Base-by-base conservation (phyloP, 768 basidiomycete genomes). In the Stropharia rugosoannulata region DNA sequence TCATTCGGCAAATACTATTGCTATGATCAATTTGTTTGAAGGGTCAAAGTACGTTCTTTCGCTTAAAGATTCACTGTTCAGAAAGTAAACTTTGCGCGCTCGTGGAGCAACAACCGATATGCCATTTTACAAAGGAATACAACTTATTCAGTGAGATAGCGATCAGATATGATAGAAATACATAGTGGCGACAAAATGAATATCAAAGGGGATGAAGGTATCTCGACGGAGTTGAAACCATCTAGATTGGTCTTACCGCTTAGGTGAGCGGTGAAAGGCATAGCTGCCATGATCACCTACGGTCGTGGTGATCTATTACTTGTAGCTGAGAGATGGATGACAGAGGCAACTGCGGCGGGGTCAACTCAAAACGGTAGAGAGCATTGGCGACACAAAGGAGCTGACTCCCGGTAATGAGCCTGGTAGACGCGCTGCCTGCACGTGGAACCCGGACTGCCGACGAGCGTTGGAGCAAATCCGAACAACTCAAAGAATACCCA, bases 41-140 rank as follows among this genome's bases (percentile, higher is more conserved):
- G 29, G 29, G 29, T 32, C 29, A 32, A 32, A 32, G 29, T 32
- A 10, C 29, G 29, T 32, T 7, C 29, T 32, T 15, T 27, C 9
- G 22, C 15, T 2, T 27, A 27, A 8, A 29, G 22, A 46, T 4
- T 27, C 25, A 29, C 15, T 15, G 22, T n/a, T n/a, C 7, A 13
- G 22, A 44, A 12, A 11, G 8, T 10, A n/a, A 44, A 44, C 6
- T 16, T 25, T 44, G 13, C 42, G 42, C n/a, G 8, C 48, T 32
- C 38, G 50, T 38, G 22, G 22, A 4, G 18, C 18, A 58, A 55
- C 32, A 46, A 29, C 32, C 54, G 55, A 55, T 38, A 59, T 55
- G 40, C 52, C 50, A 54, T 55, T 57, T 55, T 62, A 64, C 58
- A 64, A 60, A 51, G 57, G 62, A 51, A 56, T 60, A 64, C 63